These are phyloP conservation scores for Remersonia thermophila DNA, from an alignment of 2,329 filamentous ascomycete genomes.

Conservation along the genomic window DNA sequence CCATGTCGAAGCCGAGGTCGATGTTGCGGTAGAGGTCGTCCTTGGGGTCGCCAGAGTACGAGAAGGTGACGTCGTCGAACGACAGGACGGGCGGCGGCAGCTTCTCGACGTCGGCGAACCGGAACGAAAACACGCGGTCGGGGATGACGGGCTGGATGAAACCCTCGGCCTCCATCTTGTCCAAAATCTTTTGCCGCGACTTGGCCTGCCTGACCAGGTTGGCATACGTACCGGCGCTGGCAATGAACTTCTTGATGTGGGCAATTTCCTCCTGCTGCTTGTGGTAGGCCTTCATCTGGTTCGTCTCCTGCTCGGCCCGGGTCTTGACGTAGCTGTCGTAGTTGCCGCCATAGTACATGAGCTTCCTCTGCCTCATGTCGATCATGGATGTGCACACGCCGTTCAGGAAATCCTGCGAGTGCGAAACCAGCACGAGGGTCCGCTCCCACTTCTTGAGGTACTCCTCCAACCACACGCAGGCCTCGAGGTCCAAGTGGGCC, in stretches of 20 bases:
- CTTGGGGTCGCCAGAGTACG: conserved; percentile 78
- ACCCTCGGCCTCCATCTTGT: conserved; percentile 99
- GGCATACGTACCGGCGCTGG: conserved; percentile 97
- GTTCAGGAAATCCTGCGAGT: conserved; percentile 98
- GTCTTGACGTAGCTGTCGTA: conserved; percentile 98
- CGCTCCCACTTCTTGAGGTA: conserved; percentile 99
- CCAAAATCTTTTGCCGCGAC: conserved; percentile 97
- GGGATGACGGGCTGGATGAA: conserved; percentile 83
- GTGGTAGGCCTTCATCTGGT: conserved; percentile 97
- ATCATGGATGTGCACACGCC: conserved; percentile 98
- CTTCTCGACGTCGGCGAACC: conserved; percentile 97
- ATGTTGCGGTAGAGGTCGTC: conserved; percentile 95
- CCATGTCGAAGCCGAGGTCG: conserved; percentile 98
- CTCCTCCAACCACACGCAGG: conserved; percentile 99
- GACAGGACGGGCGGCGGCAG: conserved; percentile 94
- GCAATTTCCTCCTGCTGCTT: conserved; percentile 99
- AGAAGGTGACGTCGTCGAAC: conserved; percentile 95
- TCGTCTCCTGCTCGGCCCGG: conserved; percentile 81
- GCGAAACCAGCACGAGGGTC: conserved; percentile 89
- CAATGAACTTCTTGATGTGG: conserved; percentile 99
- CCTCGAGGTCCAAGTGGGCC: conserved; percentile 97
- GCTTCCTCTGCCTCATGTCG: conserved; percentile 82
- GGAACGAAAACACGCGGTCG: conserved; percentile 91
- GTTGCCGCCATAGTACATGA: conserved; percentile 98
- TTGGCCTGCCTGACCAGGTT: conserved; percentile 98